These are phyloP conservation scores for Hypomyces rosellus DNA, from an alignment of 2,329 filamentous ascomycete species.

Conservation along the genomic window DNA sequence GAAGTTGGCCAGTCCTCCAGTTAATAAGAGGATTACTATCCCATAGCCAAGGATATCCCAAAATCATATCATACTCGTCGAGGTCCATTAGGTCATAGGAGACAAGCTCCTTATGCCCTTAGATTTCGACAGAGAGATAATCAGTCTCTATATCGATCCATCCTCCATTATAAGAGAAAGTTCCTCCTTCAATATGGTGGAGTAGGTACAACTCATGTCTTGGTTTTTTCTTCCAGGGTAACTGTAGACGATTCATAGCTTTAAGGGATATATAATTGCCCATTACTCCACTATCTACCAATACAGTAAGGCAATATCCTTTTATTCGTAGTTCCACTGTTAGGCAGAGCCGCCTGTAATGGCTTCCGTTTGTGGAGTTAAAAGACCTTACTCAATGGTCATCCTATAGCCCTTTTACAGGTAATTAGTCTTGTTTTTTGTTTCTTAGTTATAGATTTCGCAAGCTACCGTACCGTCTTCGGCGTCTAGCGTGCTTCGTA, in stretches of 20 bases:
- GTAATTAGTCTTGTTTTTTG: not conserved
- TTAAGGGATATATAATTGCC: no score
- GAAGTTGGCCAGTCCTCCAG: no score
- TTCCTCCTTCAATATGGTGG: not conserved
- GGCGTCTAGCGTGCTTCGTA: not conserved
- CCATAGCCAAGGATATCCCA: no score
- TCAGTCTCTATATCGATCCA: no score
- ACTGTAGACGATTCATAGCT: no score
- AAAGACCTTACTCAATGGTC: not conserved
- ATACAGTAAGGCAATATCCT: no score
- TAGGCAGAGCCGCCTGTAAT: not conserved
- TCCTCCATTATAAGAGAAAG: slow-evolving; percentile 1
- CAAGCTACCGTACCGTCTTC: not conserved
- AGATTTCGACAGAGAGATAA: no score
- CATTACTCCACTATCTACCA: no score
- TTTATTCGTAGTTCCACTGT: not conserved
- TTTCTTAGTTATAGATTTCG: not conserved
- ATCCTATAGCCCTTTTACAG: not conserved
- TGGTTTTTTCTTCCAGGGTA: not conserved
- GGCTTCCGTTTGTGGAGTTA: not conserved
- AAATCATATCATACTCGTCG: no score
- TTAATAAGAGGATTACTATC: no score
- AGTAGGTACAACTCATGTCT: not conserved
- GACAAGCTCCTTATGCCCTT: no score
- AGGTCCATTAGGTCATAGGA: no score